Base-by-base conservation (phyloP, 2,329 filamentous ascomycete genomes). In the Neopestalotiopsis rosae region DNA sequence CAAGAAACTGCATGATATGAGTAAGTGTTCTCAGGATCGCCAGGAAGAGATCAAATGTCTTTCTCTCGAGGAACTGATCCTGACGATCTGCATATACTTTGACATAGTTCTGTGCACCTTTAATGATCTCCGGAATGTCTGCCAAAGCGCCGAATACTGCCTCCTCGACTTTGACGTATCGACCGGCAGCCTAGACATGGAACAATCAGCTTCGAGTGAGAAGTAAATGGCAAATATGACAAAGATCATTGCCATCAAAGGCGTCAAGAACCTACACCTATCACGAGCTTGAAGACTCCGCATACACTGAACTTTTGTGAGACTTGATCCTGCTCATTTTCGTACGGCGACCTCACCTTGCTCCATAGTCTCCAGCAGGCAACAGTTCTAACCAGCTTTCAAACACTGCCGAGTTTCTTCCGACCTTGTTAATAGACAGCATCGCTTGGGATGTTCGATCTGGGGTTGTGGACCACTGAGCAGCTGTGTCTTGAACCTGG, bases 1-100 rank as follows among this genome's bases (percentile, higher is more conserved):
- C 59, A 42, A 68, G 40, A 34, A 68, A 68, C 32, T 58, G 32
- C 59, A 68, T 68, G 9, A 68, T 68, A 5, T 68, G 66, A 5
- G 49, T 20, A 1, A 68, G 61, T 2, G 66, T n/a, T 20, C 20
- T 34, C 17, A 68, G 13, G 40, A 68, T 64, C 12, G 66, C 42
- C 24, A 52, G 30, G 42, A 68, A 68, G 3, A 64, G 45, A 3
- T 64, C 59, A 13, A 68, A 68, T 3, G 66, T 68, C 7, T 24
- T 45, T 17, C 20, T 65, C 28, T 65, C 62, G 1, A 65, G 24
- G 52, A 10, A 10, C 12, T 65, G 38, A 4, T 45, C 28, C 5
- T 38, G 62, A 1, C 42, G 62, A 24, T 52, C 42, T 4, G 38
- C 17, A 17, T 65, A 65, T 5, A 65, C 4, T 9, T 32, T 30